Percentiles rank a stretch among this genome's conserved stretches.
These are phyloP conservation scores for Poa pratensis DNA, from an alignment of 176 grass and related monocot genomes.

Conservation along the genomic window DNA sequence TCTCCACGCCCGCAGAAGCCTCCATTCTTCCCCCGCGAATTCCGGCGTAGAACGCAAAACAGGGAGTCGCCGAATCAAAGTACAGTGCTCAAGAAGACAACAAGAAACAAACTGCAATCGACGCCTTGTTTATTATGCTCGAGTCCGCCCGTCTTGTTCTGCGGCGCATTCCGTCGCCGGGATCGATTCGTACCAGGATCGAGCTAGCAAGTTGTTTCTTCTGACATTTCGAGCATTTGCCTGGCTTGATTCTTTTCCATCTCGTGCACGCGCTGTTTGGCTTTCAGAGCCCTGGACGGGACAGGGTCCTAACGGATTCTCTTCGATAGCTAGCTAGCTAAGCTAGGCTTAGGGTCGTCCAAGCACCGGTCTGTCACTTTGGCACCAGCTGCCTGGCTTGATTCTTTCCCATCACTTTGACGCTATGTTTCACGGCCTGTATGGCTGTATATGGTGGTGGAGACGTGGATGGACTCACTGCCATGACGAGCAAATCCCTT, in stretches of 20 bases:
- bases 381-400: neutral
- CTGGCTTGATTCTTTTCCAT: too few species aligned
- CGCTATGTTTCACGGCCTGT: slow-evolving; percentile 1
- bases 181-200: too few species aligned
- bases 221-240: neutral
- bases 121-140: too few species aligned
- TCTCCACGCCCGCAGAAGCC: neutral
- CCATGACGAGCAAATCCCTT: neutral
- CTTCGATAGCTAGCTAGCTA: neutral
- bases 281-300: neutral
- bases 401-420: neutral
- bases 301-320: neutral
- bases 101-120: slow-evolving; percentile 15
- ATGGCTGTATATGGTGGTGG: too few species aligned
- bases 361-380: slow-evolving; percentile 2
- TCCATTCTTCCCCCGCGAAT: neutral
- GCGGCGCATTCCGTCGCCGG: neutral
- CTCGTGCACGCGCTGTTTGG: neutral
- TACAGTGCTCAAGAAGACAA: neutral
- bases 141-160: neutral
- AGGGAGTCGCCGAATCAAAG: neutral
- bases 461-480: too few species aligned
- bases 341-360: neutral
- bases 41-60: neutral
- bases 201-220: neutral